Evolutionary conservation across 257 asterid genomes (phyloP).

Genomic region (Solanum lycopersicoides): DNA sequence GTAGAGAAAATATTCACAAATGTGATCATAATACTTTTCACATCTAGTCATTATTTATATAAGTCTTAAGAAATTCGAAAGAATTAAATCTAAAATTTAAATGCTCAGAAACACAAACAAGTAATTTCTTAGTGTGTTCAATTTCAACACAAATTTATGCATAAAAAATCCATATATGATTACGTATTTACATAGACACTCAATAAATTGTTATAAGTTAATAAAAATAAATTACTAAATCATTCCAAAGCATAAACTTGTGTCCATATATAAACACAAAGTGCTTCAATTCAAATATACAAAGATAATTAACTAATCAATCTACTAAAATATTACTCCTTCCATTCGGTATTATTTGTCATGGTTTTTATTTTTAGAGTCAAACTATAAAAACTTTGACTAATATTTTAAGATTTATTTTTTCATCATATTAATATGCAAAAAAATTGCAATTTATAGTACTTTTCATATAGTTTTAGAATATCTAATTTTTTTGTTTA

Average conservation of each 20-base stretch:
- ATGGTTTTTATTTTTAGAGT: too few relatives aligned
- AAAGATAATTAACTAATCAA: background rate
- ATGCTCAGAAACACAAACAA: background rate
- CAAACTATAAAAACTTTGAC: too few relatives aligned
- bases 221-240: too few relatives aligned
- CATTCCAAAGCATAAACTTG: background rate
- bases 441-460: too few relatives aligned
- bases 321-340: background rate
- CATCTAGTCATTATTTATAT: background rate
- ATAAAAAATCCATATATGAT: too few relatives aligned
- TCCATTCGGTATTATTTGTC: too few relatives aligned
- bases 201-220: background rate
- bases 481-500: too few relatives aligned
- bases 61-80: too few relatives aligned
- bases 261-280: background rate
- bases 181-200: background rate
- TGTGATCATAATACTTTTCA: background rate
- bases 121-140: background rate
- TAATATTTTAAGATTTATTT: too few relatives aligned
- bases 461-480: too few relatives aligned
- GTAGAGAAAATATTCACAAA: background rate
- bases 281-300: too few relatives aligned
- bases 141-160: background rate
- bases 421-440: too few relatives aligned
- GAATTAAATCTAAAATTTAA: background rate